Evolutionary conservation across 2,329 filamentous ascomycete genomes (phyloP).

Genomic region (Plectosphaerella sp.): DNA sequence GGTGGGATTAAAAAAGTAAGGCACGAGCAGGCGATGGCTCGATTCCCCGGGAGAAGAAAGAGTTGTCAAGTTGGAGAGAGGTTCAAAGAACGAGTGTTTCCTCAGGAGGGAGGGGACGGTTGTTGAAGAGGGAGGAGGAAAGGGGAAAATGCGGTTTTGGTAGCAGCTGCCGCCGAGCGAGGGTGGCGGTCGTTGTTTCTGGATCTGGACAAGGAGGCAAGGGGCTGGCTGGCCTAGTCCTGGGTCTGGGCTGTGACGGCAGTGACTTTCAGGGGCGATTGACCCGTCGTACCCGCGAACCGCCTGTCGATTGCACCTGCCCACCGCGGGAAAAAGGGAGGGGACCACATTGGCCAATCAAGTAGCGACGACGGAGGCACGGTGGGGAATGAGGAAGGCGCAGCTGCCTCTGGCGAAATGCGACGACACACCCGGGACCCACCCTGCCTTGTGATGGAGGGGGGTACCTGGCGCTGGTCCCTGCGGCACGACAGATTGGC

Average conservation of each 20-base stretch:
- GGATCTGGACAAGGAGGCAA: neutral
- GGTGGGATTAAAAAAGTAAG: constrained; percentile 11
- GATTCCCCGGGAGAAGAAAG: neutral
- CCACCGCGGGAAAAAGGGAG: neutral
- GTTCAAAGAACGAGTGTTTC: neutral
- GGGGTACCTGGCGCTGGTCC: neutral
- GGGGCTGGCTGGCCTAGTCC: neutral
- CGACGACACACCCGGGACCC: neutral
- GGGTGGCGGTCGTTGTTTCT: neutral
- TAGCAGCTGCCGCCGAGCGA: neutral
- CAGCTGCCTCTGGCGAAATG: neutral
- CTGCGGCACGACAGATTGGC: neutral
- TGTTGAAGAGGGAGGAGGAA: neutral
- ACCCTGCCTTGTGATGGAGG: neutral
- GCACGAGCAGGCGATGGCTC: constrained; percentile 1
- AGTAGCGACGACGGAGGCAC: neutral
- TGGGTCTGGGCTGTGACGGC: neutral
- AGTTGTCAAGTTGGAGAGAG: neutral
- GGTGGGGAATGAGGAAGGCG: neutral
- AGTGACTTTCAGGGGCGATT: neutral
- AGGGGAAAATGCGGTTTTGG: constrained; percentile 2
- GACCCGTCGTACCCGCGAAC: neutral
- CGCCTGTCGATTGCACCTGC: neutral
- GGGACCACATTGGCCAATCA: neutral
- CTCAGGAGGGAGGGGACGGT: neutral